These are phyloP conservation scores for Aegilops tauschii DNA, from an alignment of 176 grass and related monocot species.

Conservation along the genomic window DNA sequence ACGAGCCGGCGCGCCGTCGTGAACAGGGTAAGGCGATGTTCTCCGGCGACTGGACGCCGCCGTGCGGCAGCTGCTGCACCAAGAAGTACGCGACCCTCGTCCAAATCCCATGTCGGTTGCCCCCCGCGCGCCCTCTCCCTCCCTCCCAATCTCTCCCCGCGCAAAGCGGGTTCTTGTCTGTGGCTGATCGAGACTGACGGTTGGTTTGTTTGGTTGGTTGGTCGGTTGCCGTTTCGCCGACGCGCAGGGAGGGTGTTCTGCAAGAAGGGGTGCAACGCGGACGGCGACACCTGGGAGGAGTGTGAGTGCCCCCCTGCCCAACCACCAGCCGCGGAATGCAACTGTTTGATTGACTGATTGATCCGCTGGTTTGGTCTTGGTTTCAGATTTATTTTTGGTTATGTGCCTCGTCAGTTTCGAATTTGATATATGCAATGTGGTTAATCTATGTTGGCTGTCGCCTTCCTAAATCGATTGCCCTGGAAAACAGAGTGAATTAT, in stretches of 20 bases:
- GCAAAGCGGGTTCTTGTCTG: not conserved
- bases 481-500: not conserved
- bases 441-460: not conserved
- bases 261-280: conserved; percentile 94
- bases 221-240: not conserved
- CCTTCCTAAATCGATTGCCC: not conserved
- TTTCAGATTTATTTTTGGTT: not conserved
- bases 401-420: not conserved
- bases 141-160: not conserved
- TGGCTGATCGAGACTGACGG: not conserved
- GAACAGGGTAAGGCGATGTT: conserved; percentile 48
- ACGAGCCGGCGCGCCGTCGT: conserved; percentile 1
- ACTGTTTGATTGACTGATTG: not conserved
- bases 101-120: conserved; percentile 80
- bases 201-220: not conserved
- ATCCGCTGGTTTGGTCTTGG: not conserved
- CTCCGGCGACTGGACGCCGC: conserved; percentile 72
- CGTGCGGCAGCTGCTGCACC: conserved; percentile 89
- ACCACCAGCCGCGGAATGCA: not conserved
- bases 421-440: not conserved
- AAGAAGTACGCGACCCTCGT: conserved; percentile 85
- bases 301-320: conserved; percentile 44
- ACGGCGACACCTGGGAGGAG: conserved; percentile 89
- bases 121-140: not conserved
- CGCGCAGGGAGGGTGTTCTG: conserved; percentile 92